Conservation (phyloP, 2,329 filamentous ascomycete genomes). For the Fusarium fracticaudum region DNA sequence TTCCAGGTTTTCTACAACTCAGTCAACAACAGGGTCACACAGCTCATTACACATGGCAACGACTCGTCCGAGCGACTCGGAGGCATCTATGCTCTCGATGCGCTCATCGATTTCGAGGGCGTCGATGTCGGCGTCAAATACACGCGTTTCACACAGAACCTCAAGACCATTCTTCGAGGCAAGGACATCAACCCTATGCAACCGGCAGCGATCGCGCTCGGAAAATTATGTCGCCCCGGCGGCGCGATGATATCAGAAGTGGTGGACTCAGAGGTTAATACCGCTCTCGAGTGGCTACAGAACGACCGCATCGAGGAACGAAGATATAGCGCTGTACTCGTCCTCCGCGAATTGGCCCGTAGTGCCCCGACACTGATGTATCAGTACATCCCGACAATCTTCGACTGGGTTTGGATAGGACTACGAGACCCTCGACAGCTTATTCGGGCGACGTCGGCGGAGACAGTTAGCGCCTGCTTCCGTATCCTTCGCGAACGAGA, state of each 20-base stretch:
- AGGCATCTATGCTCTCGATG: conserved; percentile 90
- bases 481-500: conserved; percentile 95
- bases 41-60: conserved; percentile 82
- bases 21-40: conserved; percentile 66
- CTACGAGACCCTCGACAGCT: conserved; percentile 89
- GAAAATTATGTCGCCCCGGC: conserved; percentile 89
- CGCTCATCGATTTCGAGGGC: conserved; percentile 94
- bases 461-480: conserved; percentile 94
- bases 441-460: conserved; percentile 90
- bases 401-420: conserved; percentile 96
- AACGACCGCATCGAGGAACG: conserved; percentile 93
- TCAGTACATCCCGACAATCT: conserved; percentile 91
- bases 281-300: conserved; percentile 95
- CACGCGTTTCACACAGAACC: conserved; percentile 90
- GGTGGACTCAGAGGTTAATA: conserved; percentile 96
- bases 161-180: conserved; percentile 87
- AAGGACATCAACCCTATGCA: conserved; percentile 93
- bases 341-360: conserved; percentile 88
- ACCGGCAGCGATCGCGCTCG: conserved; percentile 86
- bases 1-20: conserved; percentile 71
- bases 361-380: conserved; percentile 97
- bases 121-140: conserved; percentile 94
- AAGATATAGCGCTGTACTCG: conserved; percentile 90
- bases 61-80: conserved; percentile 90
- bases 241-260: conserved; percentile 94